phyloP scores from a whole-genome alignment of 148 eudicot genomes.

The Camellia sinensis region DNA sequence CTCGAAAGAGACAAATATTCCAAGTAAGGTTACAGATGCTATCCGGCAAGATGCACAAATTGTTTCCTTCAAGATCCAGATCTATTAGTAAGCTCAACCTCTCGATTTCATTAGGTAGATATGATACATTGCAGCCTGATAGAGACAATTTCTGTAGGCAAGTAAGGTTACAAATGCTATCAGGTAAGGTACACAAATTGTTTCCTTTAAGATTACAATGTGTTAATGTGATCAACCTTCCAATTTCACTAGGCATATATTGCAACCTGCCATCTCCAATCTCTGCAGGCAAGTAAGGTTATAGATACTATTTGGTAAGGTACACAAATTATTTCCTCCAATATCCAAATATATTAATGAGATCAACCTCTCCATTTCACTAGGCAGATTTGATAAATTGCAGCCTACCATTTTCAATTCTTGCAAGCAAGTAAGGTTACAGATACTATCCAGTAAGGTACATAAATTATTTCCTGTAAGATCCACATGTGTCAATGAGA shows the following conservation, averaged over 20 bases:
- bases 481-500: not conserved
- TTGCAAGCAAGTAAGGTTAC: not conserved
- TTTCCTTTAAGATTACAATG: accelerated
- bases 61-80: not conserved
- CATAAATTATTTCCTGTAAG: not conserved
- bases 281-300: not conserved
- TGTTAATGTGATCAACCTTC: not conserved
- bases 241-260: not conserved
- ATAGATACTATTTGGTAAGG: not conserved
- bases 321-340: not conserved
- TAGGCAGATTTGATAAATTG: not conserved
- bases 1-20: no score
- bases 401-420: not conserved
- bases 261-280: not conserved
- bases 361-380: not conserved
- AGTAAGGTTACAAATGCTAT: not conserved
- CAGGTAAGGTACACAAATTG: not conserved
- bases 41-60: no score
- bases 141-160: not conserved
- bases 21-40: no score
- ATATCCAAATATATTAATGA: not conserved
- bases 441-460: not conserved
- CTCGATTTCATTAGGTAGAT: not conserved
- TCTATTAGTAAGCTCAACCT: not conserved
- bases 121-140: not conserved